Base-by-base conservation (phyloP, 331 rosid species). In the Quercus phellos region DNA sequence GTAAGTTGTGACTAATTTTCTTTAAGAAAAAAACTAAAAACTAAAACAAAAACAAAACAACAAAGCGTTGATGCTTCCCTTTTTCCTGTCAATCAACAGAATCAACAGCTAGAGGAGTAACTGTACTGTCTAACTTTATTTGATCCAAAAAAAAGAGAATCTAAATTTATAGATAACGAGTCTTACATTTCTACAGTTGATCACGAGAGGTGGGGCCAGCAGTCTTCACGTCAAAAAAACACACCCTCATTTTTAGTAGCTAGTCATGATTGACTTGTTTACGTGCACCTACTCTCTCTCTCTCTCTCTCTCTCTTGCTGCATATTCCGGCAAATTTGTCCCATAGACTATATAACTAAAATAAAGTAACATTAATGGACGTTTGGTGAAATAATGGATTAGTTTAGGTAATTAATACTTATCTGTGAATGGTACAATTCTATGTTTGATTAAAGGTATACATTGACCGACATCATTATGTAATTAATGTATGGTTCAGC, bases 41-140 rank as follows among this genome's bases (percentile, higher is more conserved):
- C 2, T 0, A 46, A 38, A 38, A 7, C 5, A 55, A n/a, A 55
- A 8, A 9, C 8, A 55, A 19, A 55, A 55, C 61, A 5, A 50
- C 30, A 46, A 26, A 12, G 61, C 29, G 27, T 11, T 8, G 29
- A 2, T 16, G 61, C 14, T 19, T 8, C 54, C 55, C 60, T 74
- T 78, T 78, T 83, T 4, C 16, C 80, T 85, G 86, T 84, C 88
- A 87, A 81, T 87, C 84, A 70, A 84, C 84, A n/a, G 46, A 77
- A 61, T 75, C 18, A 69, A 9, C 22, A 30, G 43, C 0, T 0
- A 1, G 70, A 63, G 78, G 79, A 7, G 46, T 38, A 38, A 38
- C 46, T 0, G 11, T 38, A 7, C 46, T 38, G 8, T 38, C 46
- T 38, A 38, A 38, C 11, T 38, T 38, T 7, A 38, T 38, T 38